These are phyloP conservation scores for Leptoxyphium fumago DNA, from an alignment of 2,329 filamentous ascomycete genomes.

Conservation along the genomic window DNA sequence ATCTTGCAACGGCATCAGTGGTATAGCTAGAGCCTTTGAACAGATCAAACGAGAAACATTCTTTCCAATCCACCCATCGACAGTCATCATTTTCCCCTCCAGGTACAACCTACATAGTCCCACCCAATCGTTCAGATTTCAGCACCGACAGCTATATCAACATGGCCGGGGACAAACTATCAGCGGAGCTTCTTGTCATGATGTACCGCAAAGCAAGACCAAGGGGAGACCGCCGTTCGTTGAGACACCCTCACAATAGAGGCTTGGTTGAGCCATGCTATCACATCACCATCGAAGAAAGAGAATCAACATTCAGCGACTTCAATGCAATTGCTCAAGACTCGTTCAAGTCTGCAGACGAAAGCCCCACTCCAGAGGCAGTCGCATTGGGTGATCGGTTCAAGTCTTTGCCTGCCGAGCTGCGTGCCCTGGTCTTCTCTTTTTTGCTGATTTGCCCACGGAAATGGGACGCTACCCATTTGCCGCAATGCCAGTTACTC, in stretches of 20 bases:
- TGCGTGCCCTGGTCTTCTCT: conserved; percentile 7
- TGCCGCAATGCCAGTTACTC: no score
- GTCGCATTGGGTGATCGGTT: conserved; percentile 5
- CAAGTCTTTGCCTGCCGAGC: conserved; percentile 6
- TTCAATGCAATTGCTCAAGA: background rate
- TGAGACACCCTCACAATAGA: background rate
- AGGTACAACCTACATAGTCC: no score
- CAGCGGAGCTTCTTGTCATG: no score
- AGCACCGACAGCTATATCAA: no score
- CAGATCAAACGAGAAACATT: no score
- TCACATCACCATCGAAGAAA: background rate
- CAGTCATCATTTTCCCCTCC: no score
- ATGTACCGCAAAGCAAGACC: no score
- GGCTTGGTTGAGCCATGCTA: background rate
- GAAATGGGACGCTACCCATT: conserved; percentile 5
- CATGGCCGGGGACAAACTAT: no score
- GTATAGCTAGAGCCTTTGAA: no score
- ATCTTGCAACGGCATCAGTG: no score
- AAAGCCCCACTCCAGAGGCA: background rate
- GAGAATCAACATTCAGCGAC: background rate
- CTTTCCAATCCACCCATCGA: no score
- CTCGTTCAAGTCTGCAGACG: background rate
- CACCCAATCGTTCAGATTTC: no score
- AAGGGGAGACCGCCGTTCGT: background rate
- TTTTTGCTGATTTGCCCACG: conserved; percentile 4